phyloP scores from a whole-genome alignment of 192 early-diverging fungal genomes.

The Oehlia diaphana region DNA sequence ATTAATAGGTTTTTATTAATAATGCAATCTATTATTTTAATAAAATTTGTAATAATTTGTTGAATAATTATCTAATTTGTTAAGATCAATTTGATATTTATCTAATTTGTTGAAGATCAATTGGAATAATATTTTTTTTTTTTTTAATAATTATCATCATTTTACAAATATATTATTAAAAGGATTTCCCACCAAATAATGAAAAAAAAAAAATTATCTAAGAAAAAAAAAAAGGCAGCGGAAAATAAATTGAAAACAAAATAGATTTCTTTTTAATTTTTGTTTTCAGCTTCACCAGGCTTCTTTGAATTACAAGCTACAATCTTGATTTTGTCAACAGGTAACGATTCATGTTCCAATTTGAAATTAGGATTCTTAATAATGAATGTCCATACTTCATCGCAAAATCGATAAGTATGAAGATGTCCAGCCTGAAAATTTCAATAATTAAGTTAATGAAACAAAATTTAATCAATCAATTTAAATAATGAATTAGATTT shows the following conservation, averaged over 20 bases:
- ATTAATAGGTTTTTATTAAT: too few species aligned
- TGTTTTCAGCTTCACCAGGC: slow-evolving; percentile 59
- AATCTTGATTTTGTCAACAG: slow-evolving; percentile 91
- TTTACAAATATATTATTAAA: too few species aligned
- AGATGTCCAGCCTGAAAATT: slow-evolving; percentile 68
- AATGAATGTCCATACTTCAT: slow-evolving; percentile 99
- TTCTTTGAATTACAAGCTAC: slow-evolving; percentile 87
- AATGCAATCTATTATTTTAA: too few species aligned
- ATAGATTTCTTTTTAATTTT: not conserved
- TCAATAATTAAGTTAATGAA: not conserved
- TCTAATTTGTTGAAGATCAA: too few species aligned
- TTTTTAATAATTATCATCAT: too few species aligned
- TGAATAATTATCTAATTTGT: too few species aligned
- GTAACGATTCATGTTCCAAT: slow-evolving; percentile 78
- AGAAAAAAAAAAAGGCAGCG: too few species aligned
- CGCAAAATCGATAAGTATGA: slow-evolving; percentile 90
- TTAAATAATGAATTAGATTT: not conserved
- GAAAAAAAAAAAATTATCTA: too few species aligned
- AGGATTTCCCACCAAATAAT: too few species aligned
- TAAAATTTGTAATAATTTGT: not conserved
- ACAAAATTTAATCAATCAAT: too few species aligned
- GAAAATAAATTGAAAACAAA: not conserved
- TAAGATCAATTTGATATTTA: too few species aligned
- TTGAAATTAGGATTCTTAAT: slow-evolving; percentile 83
- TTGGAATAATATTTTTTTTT: too few species aligned